Conservation (phyloP, 2,329 filamentous ascomycete species). For the Fonsecaea monophora region DNA sequence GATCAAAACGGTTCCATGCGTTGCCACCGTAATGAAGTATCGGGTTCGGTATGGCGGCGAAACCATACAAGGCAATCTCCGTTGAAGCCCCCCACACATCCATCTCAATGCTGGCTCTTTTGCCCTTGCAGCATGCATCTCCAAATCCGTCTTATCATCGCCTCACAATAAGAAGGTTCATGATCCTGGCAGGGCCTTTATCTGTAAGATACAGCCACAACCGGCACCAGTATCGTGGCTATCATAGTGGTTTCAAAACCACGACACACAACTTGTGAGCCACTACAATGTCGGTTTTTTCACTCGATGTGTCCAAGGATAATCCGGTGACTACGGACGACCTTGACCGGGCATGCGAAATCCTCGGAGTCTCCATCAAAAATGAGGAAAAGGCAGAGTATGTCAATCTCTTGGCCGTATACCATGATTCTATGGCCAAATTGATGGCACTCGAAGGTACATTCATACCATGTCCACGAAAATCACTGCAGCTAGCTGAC, state of each 20-base stretch:
- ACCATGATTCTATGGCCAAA: background rate
- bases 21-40: background rate
- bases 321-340: background rate
- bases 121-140: background rate
- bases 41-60: background rate
- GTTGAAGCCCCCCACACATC: background rate
- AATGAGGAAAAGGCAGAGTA: conserved; percentile 3
- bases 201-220: background rate
- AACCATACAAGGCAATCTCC: background rate
- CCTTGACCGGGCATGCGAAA: background rate
- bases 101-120: background rate
- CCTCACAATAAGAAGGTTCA: background rate
- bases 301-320: conserved; percentile 3
- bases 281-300: background rate
- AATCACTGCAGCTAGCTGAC: background rate
- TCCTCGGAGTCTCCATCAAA: background rate
- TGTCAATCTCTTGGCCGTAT: conserved; percentile 2
- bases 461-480: background rate
- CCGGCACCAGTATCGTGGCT: background rate
- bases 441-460: background rate
- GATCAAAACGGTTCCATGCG: background rate
- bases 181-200: conserved; percentile 3
- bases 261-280: background rate
- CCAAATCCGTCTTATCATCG: background rate
- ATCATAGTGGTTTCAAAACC: background rate